Evolutionary conservation across 371 early-diverging fungal genomes (phyloP).

Genomic region (Mucor racemosus): DNA sequence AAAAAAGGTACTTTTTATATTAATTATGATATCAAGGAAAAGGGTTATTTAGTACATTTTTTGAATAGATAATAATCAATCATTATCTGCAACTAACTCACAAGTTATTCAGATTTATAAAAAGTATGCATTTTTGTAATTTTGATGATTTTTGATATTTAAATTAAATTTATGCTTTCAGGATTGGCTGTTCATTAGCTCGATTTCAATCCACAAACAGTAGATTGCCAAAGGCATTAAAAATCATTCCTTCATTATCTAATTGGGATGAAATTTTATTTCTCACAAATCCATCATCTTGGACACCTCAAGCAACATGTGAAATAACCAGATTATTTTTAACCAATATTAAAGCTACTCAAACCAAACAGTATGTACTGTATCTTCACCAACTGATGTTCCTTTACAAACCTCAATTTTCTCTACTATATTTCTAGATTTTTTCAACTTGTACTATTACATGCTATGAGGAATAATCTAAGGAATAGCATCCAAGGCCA

Average conservation of each 20-base stretch:
- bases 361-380: slow-evolving; percentile 68
- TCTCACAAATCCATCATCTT: slow-evolving; percentile 84
- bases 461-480: background rate
- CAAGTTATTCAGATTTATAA: slow-evolving; percentile 93
- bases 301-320: slow-evolving; percentile 95
- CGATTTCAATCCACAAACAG: slow-evolving; percentile 84
- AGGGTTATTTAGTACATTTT: too few species aligned
- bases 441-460: slow-evolving; percentile 2
- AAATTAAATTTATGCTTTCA: slow-evolving; percentile 16
- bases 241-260: slow-evolving; percentile 85
- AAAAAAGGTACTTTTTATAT: background rate
- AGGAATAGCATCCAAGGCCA: slow-evolving; percentile 56
- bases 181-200: slow-evolving; percentile 84
- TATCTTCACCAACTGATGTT: background rate
- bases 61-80: background rate
- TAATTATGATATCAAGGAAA: background rate
- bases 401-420: background rate
- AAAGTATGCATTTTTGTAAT: slow-evolving; percentile 57
- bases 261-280: slow-evolving; percentile 96
- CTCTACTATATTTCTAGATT: background rate
- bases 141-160: background rate
- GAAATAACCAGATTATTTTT: slow-evolving; percentile 94
- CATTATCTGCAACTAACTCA: slow-evolving; percentile 64
- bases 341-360: slow-evolving; percentile 86
- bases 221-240: slow-evolving; percentile 91